phyloP scores from a whole-genome alignment of 75 land plant genomes.

The Sequoia sempervirens region DNA sequence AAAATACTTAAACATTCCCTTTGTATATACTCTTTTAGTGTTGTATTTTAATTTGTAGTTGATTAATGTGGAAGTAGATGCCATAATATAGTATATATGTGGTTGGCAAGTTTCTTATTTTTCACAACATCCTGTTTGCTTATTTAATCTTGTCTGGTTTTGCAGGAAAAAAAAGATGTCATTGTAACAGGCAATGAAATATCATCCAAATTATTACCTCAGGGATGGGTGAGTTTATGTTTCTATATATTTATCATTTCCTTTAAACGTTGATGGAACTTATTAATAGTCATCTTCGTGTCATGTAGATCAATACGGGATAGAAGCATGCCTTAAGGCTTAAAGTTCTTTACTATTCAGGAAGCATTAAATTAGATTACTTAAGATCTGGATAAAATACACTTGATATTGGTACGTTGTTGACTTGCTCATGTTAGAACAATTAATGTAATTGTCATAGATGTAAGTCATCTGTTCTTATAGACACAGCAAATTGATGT shows the following conservation, averaged over 20 bases:
- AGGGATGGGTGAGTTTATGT: slow-evolving; percentile 4
- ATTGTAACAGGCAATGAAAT: not conserved
- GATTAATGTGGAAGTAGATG: not conserved
- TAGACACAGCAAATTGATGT: not conserved
- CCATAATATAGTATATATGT: not conserved
- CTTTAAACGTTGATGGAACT: not conserved
- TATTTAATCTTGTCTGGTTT: not conserved
- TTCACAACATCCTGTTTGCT: not conserved
- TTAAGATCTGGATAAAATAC: not conserved
- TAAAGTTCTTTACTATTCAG: not conserved
- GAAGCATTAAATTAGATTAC: not conserved
- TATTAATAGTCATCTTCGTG: not conserved
- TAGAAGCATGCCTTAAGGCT: not conserved
- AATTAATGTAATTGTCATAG: not conserved
- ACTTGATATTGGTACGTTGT: not conserved
- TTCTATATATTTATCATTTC: not conserved
- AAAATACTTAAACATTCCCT: not conserved
- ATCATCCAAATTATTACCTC: slow-evolving; percentile 7
- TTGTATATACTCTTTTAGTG: not conserved
- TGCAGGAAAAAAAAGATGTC: slow-evolving; percentile 1
- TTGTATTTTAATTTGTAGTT: not conserved
- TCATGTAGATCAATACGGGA: not conserved
- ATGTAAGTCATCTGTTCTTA: not conserved
- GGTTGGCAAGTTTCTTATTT: not conserved
- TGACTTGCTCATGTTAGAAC: not conserved